Evolutionary conservation across 2,329 filamentous ascomycete genomes (phyloP), one percentile per base, ranked within the genome.

Genomic region (Colletotrichum caudatum): DNA sequence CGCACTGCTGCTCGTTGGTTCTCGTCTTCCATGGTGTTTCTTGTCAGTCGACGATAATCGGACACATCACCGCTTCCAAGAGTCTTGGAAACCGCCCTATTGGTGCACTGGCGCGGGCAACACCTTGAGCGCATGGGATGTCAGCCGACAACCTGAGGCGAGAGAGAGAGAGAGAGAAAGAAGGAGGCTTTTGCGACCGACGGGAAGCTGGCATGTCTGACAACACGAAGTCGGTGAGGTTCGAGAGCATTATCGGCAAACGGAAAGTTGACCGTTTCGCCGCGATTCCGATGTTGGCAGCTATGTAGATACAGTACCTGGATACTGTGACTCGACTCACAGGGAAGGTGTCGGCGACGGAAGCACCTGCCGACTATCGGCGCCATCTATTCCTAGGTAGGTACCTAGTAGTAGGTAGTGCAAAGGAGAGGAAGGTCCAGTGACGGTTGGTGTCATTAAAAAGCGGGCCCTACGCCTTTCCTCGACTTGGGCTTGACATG

Each of bases 281-380:
- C 18, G 6, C 20, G 18, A 35, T 20, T 20, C 18, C 46, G 23
- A 14, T 39, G 37, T 39, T 39, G 12, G 12, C 37, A 39, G 11
- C 12, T 39, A 14, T 1, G 9, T 7, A 37, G 7, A 8, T 26
- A 56, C 2, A 20, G 51, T 9, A 11, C 35, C 35, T 37, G 29
- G 29, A 29, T 4, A 29, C 29, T 29, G 3, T 29, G 29, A 29
- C 29, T 37, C 6, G 35, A 37, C 35, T 8, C 35, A 11, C 2
- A 14, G 2, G 37, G 37, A 12, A 39, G 37, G 12, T 5, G 39
- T 41, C 39, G 39, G 14, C 39, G 14, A 41, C 39, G 39, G 16
- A 44, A 50, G 35, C 35, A 46, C 37, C 46, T 69, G 61, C 66
- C 66, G 66, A 66, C 51, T 44, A 66, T 66, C 66, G 66, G 66